Conservation (phyloP, 1,284 basidiomycete genomes). For the Volvariella volvacea region DNA sequence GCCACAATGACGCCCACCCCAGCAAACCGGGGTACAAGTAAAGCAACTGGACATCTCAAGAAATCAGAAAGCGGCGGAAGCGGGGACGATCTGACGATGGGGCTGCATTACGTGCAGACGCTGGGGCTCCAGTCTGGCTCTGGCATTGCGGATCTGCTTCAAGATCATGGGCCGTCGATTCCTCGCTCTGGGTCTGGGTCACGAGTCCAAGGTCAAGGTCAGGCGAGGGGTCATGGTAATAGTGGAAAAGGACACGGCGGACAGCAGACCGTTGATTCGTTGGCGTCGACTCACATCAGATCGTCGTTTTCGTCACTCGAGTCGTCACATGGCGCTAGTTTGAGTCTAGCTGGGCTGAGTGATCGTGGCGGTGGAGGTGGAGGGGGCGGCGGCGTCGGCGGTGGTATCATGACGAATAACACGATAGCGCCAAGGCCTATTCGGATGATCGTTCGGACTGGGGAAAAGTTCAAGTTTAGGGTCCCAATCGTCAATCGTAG, state of each 20-base stretch:
- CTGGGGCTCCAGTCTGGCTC: slow-evolving; percentile 39
- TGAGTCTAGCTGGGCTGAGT: slow-evolving; percentile 9
- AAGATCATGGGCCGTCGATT: no score
- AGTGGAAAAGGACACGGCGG: slow-evolving; percentile 22
- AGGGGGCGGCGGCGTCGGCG: no score
- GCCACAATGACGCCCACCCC: slow-evolving; percentile 26
- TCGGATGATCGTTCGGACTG: slow-evolving; percentile 40
- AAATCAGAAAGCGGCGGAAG: slow-evolving; percentile 22
- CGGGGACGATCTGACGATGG: slow-evolving; percentile 55
- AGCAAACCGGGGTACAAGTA: neutral
- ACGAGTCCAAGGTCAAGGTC: no score
- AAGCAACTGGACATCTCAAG: no score
- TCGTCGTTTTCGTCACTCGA: slow-evolving; percentile 59
- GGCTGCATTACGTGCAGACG: slow-evolving; percentile 62
- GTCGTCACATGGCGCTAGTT: slow-evolving; percentile 33
- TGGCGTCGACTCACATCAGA: slow-evolving; percentile 32
- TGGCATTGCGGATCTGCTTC: no score
- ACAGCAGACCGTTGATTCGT: slow-evolving; percentile 18
- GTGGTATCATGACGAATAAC: no score
- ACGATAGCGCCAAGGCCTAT: neutral
- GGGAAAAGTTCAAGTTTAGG: slow-evolving; percentile 57
- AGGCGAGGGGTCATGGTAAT: no score
- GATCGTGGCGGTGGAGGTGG: slow-evolving; percentile 21
- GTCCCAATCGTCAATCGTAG: slow-evolving; percentile 28
- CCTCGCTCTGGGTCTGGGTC: no score